Evolutionary conservation across 169 alveolate species (phyloP), one percentile per base, ranked within the genome.

Genomic region (Amoebophrya sp.): DNA sequence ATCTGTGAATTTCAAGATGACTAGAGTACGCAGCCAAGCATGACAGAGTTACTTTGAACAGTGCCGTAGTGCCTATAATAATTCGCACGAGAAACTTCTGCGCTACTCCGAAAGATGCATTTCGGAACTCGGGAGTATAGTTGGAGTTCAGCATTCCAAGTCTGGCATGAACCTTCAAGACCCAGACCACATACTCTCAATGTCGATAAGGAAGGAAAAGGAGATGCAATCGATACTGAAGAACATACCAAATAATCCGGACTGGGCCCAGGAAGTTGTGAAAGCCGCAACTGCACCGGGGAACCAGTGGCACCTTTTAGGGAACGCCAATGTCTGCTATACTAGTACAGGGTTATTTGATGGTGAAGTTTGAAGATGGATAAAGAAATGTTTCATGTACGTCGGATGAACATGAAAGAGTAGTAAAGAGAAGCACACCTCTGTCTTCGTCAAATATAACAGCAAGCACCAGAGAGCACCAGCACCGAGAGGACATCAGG

Each of bases 261-360:
- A n/a, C n/a, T 66, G 83, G 83, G 83, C 83, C 10, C 32, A 66
- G 83, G 83, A 66, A 25, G 83, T 66, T 0, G 83, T 66, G 83
- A 66, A 66, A 66, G 83, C 83, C 38, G 83, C 83, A 2, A 25
- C 18, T 7, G 32, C 1, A n/a, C 83, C 83, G 1, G 83, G 83
- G 32, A 66, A 66, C 35, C 83, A 66, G 32, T 66, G 83, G 83
- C 1, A 25, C 35, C 18, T 66, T 25, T 3, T 1, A 25, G 35
- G 83, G 35, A 66, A 66, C 2, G 35, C 35, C 1, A 66, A n/a
- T n/a, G n/a, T n/a, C 29, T 2, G 35, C 35, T 7, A 66, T 0
- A 66, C 10, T n/a, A 18, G 66, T 47, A 47, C 83, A 66, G 32
- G 1, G 39, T 66, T 25, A 3, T 1, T 7, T 1, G 0, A 2